phyloP scores from a whole-genome alignment of 169 alveolate genomes.

The Cryptosporidium andersoni region DNA sequence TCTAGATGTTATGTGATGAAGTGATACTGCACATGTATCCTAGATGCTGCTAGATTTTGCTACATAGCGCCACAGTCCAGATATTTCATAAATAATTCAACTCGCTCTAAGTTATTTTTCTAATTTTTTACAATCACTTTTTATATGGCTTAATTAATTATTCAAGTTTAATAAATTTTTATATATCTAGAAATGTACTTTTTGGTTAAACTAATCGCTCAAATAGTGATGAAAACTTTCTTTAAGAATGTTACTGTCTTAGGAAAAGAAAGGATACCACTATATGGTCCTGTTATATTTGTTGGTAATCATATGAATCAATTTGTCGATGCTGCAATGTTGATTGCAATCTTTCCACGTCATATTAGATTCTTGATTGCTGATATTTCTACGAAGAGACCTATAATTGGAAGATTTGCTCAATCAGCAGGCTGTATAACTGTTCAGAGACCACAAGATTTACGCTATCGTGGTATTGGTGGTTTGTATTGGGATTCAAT shows the following conservation, averaged over 20 bases:
- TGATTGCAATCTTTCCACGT: slow-evolving; percentile 87
- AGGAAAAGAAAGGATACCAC: slow-evolving; percentile 88
- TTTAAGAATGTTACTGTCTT: slow-evolving; percentile 85
- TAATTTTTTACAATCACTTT: not conserved
- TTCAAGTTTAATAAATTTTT: not conserved
- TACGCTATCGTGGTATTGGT: slow-evolving; percentile 85
- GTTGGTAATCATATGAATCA: slow-evolving; percentile 92
- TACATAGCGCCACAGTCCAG: too few species aligned
- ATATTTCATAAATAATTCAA: too few species aligned
- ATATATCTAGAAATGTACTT: slow-evolving; percentile 27
- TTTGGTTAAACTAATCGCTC: slow-evolving; percentile 61
- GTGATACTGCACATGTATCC: too few species aligned
- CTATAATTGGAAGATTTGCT: slow-evolving; percentile 86
- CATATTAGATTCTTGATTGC: slow-evolving; percentile 88
- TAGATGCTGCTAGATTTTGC: too few species aligned
- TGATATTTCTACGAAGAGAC: slow-evolving; percentile 79
- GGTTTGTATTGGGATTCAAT: slow-evolving; percentile 77
- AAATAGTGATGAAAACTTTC: slow-evolving; percentile 72
- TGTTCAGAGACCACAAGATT: slow-evolving; percentile 87
- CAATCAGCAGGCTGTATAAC: slow-evolving; percentile 88
- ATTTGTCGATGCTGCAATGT: slow-evolving; percentile 85
- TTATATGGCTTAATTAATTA: not conserved
- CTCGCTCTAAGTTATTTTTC: too few species aligned
- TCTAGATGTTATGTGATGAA: slow-evolving; percentile 1
- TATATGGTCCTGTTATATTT: slow-evolving; percentile 79